phyloP scores from a whole-genome alignment of 2,329 filamentous ascomycete genomes.

The Biscogniauxia marginata region DNA sequence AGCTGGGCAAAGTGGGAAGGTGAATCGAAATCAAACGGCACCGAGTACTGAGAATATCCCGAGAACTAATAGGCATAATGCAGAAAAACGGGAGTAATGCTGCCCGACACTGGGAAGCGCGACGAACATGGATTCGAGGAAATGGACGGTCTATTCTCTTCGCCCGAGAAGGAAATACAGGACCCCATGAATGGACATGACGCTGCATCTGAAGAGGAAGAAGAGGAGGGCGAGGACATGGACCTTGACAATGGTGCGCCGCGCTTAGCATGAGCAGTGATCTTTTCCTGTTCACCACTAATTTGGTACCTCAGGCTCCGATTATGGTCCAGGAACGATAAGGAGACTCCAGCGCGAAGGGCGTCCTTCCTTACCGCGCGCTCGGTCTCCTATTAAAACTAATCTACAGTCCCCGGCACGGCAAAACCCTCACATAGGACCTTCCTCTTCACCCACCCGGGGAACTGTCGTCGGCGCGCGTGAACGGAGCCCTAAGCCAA shows the following conservation, averaged over 20 bases:
- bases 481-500: conserved; percentile 33
- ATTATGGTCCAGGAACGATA: conserved; percentile 53
- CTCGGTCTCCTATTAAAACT: conserved; percentile 63
- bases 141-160: conserved; percentile 84
- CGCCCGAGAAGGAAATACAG: conserved; percentile 60
- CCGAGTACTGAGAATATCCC: not conserved
- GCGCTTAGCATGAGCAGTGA: too few relatives aligned
- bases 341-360: conserved; percentile 49
- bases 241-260: conserved; percentile 48
- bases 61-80: conserved; percentile 9
- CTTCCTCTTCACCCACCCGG: conserved; percentile 49
- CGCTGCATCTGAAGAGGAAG: conserved; percentile 33
- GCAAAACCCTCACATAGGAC: conserved; percentile 57
- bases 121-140: conserved; percentile 93
- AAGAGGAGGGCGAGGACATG: conserved; percentile 42
- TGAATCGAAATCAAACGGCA: conserved; percentile 24
- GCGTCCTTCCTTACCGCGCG: conserved; percentile 47
- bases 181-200: conserved; percentile 20
- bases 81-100: conserved; percentile 85
- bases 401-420: conserved; percentile 60
- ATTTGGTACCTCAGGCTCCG: conserved; percentile 40
- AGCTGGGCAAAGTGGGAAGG: conserved; percentile 51
- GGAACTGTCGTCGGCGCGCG: conserved; percentile 34
- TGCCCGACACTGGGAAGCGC: conserved; percentile 75
- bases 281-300: conserved; percentile 1